Base-by-base conservation (phyloP, 192 early-diverging fungal species). In the Polychytrium aggregatum region DNA sequence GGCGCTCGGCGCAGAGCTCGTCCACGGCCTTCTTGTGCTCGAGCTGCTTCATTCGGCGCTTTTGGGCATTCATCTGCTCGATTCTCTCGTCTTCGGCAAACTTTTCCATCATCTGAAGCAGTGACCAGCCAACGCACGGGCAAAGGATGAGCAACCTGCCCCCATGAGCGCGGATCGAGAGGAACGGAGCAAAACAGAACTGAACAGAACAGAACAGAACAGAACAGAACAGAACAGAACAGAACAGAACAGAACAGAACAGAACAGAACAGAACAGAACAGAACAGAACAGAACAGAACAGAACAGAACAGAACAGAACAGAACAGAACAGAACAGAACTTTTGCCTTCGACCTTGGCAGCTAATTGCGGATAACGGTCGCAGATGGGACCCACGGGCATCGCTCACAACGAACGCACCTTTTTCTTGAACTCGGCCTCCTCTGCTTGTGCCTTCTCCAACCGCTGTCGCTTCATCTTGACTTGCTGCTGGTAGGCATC, bases 21-120 rank as follows among this genome's bases (percentile, higher is more conserved):
- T 79, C 77, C 4, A 79, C 71, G 8, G 70, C 74, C 17, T 64
- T 60, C 46, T 65, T 66, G 61, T 80, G 69, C 44, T 80, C 74
- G 16, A 80, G 37, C 53, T 77, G 73, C 48, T 71, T 73, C 71
- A 74, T 68, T 6, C 77, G 58, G 37, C 74, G 57, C 25, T 57
- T 64, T 52, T 67, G 60, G 1, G 64, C 59, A 24, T 65, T 74
- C 51, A 79, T 41, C 50, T 77, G 74, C 39, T 79, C 77, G 13
- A 79, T 44, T 24, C 57, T 62, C 47, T 78, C 74, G 46, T 77
- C 73, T 37, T 76, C 69, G 16, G 67, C 71, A 42, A 70, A 74
- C 58, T 74, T 74, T 40, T 69, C 52, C 67, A 78, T 68, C 63
- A 78, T 65, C 68, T 71, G 37, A 6, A 35, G 17, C 18, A 27